Conservation (phyloP, 768 basidiomycete genomes). For the Favolaschia claudopus region DNA sequence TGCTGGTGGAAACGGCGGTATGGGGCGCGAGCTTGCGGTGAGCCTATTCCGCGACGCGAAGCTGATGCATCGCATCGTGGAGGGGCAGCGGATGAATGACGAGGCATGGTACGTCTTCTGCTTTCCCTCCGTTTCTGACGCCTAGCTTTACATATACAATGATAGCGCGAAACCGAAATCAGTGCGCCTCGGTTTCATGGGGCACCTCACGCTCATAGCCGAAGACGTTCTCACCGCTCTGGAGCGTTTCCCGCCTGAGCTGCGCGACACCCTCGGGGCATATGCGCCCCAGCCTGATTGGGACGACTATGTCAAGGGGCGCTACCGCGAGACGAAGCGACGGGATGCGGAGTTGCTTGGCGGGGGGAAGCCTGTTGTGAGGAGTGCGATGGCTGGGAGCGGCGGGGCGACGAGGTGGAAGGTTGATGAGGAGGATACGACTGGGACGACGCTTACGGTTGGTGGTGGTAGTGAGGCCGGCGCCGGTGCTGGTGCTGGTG, state of each 20-base stretch:
- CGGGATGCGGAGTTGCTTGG: conserved; percentile 83
- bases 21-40: conserved; percentile 85
- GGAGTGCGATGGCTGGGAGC: conserved; percentile 35
- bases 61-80: conserved; percentile 85
- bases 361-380: conserved; percentile 79
- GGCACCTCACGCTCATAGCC: conserved; percentile 92
- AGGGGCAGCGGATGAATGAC: conserved; percentile 85
- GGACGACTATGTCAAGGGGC: conserved; percentile 88
- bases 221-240: conserved; percentile 94
- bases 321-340: conserved; percentile 86
- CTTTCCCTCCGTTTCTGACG: neutral
- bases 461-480: neutral
- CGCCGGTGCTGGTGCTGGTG: neutral
- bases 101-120: conserved; percentile 65
- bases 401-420: conserved; percentile 59
- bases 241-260: conserved; percentile 84
- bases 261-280: conserved; percentile 67
- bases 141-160: neutral
- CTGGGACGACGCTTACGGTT: conserved; percentile 17
- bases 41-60: conserved; percentile 87
- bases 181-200: conserved; percentile 93
- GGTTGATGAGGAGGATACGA: conserved; percentile 72
- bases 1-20: no score
- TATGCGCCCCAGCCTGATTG: conserved; percentile 82
- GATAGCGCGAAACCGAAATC: conserved; percentile 75